A percentile compares a stretch with the other conserved stretches of the same genome.
These are phyloP conservation scores for Hypoxylon sp. DNA, from an alignment of 2,329 filamentous ascomycete species.

Conservation along the genomic window DNA sequence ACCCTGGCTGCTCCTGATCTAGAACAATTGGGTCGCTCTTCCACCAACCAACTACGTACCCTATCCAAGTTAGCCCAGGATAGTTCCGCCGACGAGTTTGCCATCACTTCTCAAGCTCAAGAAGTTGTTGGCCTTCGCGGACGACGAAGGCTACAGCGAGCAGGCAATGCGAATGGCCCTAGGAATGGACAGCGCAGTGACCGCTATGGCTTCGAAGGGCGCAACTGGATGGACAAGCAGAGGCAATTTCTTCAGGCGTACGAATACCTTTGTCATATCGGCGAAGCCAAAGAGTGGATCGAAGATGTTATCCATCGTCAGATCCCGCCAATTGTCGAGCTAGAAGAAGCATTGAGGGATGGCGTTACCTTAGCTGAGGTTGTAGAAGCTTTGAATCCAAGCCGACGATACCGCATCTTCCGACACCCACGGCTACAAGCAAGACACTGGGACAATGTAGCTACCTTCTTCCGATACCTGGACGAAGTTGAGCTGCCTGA, in stretches of 20 bases:
- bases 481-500: constrained; percentile 94
- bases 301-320: constrained; percentile 64
- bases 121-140: constrained; percentile 91
- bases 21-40: constrained; percentile 85
- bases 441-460: constrained; percentile 97
- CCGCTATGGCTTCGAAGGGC: constrained; percentile 79
- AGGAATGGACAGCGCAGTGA: constrained; percentile 59
- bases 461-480: constrained; percentile 93
- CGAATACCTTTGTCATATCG: constrained; percentile 98
- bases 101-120: constrained; percentile 80
- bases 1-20: constrained; percentile 78
- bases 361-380: constrained; percentile 95
- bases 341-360: constrained; percentile 92
- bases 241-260: constrained; percentile 96
- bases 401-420: constrained; percentile 84
- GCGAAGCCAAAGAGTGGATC: constrained; percentile 99
- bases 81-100: constrained; percentile 82
- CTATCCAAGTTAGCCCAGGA: constrained; percentile 86
- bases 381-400: constrained; percentile 87
- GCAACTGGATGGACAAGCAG: constrained; percentile 99
- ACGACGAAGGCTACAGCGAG: constrained; percentile 83
- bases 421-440: constrained; percentile 87
- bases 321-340: constrained; percentile 91
- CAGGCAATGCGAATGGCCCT: constrained; percentile 65
- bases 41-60: constrained; percentile 89